Conservation (phyloP, 2,329 filamentous ascomycete genomes). For the Diaporthe batatas region DNA sequence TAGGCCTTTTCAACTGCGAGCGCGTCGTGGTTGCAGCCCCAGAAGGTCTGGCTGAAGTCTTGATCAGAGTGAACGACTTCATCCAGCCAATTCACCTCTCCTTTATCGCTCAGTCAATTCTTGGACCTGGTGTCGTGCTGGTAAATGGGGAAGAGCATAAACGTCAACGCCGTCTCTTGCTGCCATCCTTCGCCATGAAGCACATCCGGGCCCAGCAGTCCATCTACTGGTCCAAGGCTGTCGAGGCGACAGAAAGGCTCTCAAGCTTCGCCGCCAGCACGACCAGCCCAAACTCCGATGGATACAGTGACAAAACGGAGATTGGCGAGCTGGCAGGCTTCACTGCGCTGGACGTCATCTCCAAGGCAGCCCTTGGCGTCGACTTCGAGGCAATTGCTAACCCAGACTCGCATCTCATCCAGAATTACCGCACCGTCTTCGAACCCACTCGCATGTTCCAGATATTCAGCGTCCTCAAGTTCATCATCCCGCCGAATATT, state of each 20-base stretch:
- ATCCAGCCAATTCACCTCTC: slow-evolving; percentile 12
- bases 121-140: slow-evolving; percentile 3
- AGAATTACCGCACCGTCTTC: slow-evolving; percentile 23
- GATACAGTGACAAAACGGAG: slow-evolving; percentile 9
- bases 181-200: slow-evolving; percentile 19
- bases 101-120: slow-evolving; percentile 6
- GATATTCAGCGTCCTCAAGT: slow-evolving; percentile 20
- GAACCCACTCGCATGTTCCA: slow-evolving; percentile 14
- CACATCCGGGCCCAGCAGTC: slow-evolving; percentile 20
- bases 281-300: not conserved
- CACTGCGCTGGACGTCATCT: slow-evolving; percentile 20
- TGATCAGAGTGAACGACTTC: slow-evolving; percentile 20
- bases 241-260: slow-evolving; percentile 9
- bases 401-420: slow-evolving; percentile 15
- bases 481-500: slow-evolving; percentile 9
- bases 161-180: slow-evolving; percentile 15
- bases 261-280: slow-evolving; percentile 1
- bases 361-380: slow-evolving; percentile 22
- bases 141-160: slow-evolving; percentile 17
- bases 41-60: slow-evolving; percentile 11
- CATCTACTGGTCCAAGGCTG: slow-evolving; percentile 15
- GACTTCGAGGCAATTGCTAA: slow-evolving; percentile 30
- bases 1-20: slow-evolving; percentile 21
- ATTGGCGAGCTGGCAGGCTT: slow-evolving; percentile 18
- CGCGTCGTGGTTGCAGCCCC: slow-evolving; percentile 1